A percentile compares a stretch with the other conserved stretches of the same genome.
phyloP scores from a whole-genome alignment of 192 early-diverging fungal species.

The Backusella morwellensis region DNA sequence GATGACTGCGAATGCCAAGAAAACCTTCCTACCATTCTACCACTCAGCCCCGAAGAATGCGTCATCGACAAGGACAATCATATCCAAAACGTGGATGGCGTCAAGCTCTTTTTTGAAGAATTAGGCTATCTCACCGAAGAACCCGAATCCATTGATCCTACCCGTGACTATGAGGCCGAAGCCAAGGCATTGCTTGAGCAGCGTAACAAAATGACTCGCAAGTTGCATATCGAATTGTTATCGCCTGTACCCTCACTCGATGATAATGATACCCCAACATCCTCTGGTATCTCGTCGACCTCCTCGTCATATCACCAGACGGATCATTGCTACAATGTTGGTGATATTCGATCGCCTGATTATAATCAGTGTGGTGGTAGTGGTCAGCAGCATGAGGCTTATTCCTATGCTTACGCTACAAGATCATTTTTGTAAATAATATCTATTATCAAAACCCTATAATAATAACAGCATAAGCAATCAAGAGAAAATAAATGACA shows the following conservation, averaged over 20 bases:
- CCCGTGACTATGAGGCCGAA: conserved; percentile 32
- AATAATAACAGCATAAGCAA: background rate
- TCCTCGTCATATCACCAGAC: background rate
- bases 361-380: background rate
- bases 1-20: conserved; percentile 24
- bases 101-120: conserved; percentile 31
- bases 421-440: conserved; percentile 7
- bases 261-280: background rate
- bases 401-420: background rate
- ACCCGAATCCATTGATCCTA: conserved; percentile 34
- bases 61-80: conserved; percentile 20
- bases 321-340: background rate
- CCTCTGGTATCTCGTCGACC: background rate
- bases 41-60: conserved; percentile 28
- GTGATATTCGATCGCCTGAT: background rate
- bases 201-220: conserved; percentile 8
- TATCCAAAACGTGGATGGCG: background rate
- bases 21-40: conserved; percentile 21
- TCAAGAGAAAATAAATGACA: background rate
- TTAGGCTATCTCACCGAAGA: conserved; percentile 29
- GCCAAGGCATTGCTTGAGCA: background rate
- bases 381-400: background rate
- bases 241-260: conserved; percentile 8
- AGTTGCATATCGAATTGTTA: background rate
- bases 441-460: background rate